Evolutionary conservation across 1,284 basidiomycete genomes (phyloP).

Genomic region (Abortiporus biennis): DNA sequence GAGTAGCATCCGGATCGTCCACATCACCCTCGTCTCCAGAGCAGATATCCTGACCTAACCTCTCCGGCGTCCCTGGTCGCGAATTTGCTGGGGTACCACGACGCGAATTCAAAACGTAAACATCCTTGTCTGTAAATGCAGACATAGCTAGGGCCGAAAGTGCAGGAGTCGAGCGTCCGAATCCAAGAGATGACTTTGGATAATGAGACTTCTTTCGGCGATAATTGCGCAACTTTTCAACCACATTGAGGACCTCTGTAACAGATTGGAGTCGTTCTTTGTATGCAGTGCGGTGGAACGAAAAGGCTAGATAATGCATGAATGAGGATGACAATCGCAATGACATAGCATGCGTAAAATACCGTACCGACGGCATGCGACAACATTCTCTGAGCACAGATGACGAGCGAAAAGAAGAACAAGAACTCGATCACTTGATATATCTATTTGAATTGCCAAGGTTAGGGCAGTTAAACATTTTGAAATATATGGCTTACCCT

Average conservation of each 20-base stretch:
- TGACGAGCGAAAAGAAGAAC: conserved; percentile 61
- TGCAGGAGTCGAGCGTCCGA: conserved; percentile 14
- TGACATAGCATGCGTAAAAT: not conserved
- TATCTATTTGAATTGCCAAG: conserved; percentile 25
- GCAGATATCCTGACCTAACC: conserved; percentile 15
- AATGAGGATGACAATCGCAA: not conserved
- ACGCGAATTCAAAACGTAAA: conserved; percentile 13
- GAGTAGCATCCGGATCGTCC: conserved; percentile 16
- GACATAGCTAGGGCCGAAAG: conserved; percentile 6
- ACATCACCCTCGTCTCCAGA: conserved; percentile 16
- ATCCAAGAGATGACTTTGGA: conserved; percentile 22
- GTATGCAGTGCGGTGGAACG: conserved; percentile 74
- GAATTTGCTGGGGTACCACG: conserved; percentile 13
- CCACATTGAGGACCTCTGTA: conserved; percentile 46
- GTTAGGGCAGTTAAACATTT: not conserved
- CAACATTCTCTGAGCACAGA: conserved; percentile 57
- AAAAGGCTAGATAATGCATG: conserved; percentile 51
- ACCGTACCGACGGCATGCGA: conserved; percentile 51
- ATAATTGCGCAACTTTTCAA: conserved; percentile 68
- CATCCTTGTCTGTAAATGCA: conserved; percentile 26
- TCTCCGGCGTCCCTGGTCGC: conserved; percentile 16
- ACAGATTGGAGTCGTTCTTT: conserved; percentile 64
- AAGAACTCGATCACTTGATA: conserved; percentile 58
- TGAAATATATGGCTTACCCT: conserved; percentile 25
- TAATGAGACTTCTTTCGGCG: conserved; percentile 45